Conservation (phyloP, 1,139 yeast genomes). For the Zhuliangozyma blackwelliae region DNA sequence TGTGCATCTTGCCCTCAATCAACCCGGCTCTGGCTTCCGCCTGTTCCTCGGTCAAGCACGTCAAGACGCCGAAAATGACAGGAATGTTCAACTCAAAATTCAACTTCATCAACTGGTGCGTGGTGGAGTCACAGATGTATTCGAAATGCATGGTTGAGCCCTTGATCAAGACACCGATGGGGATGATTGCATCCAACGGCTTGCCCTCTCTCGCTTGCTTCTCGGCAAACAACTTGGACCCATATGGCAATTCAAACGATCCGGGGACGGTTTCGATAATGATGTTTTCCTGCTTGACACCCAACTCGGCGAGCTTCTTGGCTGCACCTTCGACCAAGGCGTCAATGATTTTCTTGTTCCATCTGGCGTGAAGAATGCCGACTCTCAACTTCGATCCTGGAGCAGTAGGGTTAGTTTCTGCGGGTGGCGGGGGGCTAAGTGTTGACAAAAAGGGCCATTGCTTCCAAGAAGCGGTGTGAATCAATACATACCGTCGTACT, state of each 20-base stretch:
- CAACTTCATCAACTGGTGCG: conserved; percentile 79
- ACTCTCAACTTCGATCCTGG: conserved; percentile 58
- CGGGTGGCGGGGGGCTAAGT: not conserved
- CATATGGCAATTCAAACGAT: conserved; percentile 87
- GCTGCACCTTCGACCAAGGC: conserved; percentile 79
- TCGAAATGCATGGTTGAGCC: conserved; percentile 98
- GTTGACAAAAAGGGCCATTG: not conserved
- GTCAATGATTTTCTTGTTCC: conserved; percentile 78
- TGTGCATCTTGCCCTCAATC: conserved; percentile 68
- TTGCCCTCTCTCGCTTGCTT: conserved; percentile 41
- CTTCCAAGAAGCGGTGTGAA: not conserved
- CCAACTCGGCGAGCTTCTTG: conserved; percentile 52
- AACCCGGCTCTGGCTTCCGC: conserved; percentile 94
- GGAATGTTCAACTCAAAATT: conserved; percentile 73
- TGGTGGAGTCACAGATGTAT: conserved; percentile 87
- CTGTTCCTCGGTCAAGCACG: conserved; percentile 91
- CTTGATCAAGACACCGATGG: conserved; percentile 91
- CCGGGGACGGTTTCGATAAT: conserved; percentile 87
- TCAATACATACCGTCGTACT: conserved; percentile 52
- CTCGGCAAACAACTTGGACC: conserved; percentile 52
- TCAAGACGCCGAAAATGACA: conserved; percentile 86
- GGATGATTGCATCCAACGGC: conserved; percentile 80
- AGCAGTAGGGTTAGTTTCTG: not conserved
- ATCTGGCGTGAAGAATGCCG: conserved; percentile 92
- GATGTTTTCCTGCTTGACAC: conserved; percentile 75